Base-by-base conservation (phyloP, 306 rosid genomes). In the Dryas alaskensis region DNA sequence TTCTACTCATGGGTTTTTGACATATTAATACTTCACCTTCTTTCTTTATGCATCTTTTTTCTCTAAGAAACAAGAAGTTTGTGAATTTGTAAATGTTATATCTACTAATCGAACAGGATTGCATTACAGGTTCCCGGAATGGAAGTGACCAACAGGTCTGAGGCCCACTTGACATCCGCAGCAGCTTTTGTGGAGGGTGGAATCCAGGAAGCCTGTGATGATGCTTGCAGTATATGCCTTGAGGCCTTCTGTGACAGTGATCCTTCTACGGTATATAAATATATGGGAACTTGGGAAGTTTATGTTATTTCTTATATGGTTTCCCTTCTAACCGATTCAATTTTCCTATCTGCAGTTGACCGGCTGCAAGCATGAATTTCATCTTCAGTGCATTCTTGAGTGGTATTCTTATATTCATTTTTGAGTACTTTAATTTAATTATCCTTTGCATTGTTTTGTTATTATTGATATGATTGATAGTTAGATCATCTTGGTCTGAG, bases 141-240 rank as follows among this genome's bases (percentile, higher is more conserved):
- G 77, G 98, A 87, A 71, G 95, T 84, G 80, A 76, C 73, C 61
- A 66, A 74, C 7, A 80, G 70, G 70, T 81, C 91, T 42, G 96
- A 89, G 65, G 90, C 76, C 27, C 97, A 91, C 85, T 88, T 94
- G 90, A 88, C 96, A 39, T 94, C 98, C 16, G 90, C 97, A 14
- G 98, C 83, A 4, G 98, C 98, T 73, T 94, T 94, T 78, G 98
- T 94, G 22, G 97, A 94, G 82, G 98, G 98, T 52, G 98, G 98
- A 80, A 87, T 94, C 61, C 98, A 89, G 86, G 97, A 94, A 6
- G 96, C 97, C 37, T 94, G 96, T 73, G 98, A 89, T 73, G 97
- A 91, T 81, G 81, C 98, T 76, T 94, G 98, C 82, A 94, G 98
- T 77, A 94, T 94, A 77, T 94, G 98, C 71, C 96, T 94, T 53